These are phyloP conservation scores for Kokia cookei DNA, from an alignment of 441 rosid genomes.

Conservation along the genomic window DNA sequence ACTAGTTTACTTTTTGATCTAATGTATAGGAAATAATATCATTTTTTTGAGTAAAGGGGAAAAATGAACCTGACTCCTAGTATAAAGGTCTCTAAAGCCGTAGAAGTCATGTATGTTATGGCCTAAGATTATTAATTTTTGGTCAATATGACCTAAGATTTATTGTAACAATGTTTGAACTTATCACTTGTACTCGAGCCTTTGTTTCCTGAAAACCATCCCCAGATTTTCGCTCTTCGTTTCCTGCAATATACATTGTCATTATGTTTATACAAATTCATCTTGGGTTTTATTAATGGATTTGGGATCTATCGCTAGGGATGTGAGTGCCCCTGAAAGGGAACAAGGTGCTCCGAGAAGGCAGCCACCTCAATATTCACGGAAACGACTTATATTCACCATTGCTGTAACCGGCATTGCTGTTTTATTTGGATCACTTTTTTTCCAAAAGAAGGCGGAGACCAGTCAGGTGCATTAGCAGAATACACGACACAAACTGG, in stretches of 20 bases:
- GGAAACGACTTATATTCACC: conserved; percentile 62
- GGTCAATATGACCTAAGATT: not conserved
- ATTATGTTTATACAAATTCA: not conserved
- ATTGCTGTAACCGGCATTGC: conserved; percentile 88
- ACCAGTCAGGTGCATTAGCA: conserved; percentile 38
- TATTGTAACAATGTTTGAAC: not conserved
- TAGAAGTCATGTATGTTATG: not conserved
- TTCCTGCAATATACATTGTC: not conserved
- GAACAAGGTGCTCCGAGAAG: conserved; percentile 47
- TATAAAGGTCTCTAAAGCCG: not conserved
- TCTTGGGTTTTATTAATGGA: not conserved
- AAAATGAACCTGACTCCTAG: no score
- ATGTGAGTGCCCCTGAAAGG: conserved; percentile 53
- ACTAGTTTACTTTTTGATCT: no score
- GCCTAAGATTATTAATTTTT: no score
- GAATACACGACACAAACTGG: conserved; percentile 9
- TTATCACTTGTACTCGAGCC: not conserved
- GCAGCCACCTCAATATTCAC: conserved; percentile 47
- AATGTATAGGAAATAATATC: no score
- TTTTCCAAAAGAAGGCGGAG: conserved; percentile 74
- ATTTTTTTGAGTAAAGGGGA: no score
- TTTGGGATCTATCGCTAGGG: conserved; percentile 32
- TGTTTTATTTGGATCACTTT: conserved; percentile 70
- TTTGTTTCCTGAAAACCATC: not conserved
- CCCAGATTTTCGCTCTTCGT: not conserved